Conservation (phyloP, 371 early-diverging fungal species). For the Mortierella sp. region DNA sequence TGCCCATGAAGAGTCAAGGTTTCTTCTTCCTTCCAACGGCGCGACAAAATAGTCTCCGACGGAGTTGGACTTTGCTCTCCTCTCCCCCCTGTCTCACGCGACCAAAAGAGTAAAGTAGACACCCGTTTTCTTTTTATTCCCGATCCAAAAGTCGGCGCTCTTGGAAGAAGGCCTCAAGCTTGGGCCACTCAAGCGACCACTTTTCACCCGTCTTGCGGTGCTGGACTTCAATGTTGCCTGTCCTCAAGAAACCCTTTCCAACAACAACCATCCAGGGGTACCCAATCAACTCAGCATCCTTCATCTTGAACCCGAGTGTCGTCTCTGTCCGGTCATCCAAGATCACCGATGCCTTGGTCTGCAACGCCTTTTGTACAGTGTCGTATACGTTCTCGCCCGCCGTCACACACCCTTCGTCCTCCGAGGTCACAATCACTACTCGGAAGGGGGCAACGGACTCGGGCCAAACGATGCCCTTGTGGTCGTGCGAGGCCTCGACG, state of each 20-base stretch:
- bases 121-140: background rate
- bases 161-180: constrained; percentile 32
- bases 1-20: no score
- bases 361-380: constrained; percentile 43
- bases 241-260: constrained; percentile 71
- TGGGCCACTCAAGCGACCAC: constrained; percentile 45
- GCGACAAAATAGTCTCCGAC: background rate
- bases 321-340: constrained; percentile 74
- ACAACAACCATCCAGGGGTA: constrained; percentile 79
- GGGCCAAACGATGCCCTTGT: constrained; percentile 86
- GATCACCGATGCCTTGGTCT: constrained; percentile 59
- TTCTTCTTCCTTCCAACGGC: no score
- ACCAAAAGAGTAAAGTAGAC: background rate
- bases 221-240: constrained; percentile 74
- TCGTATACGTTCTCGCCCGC: constrained; percentile 67
- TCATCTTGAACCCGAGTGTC: constrained; percentile 80
- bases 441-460: constrained; percentile 81
- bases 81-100: background rate
- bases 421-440: constrained; percentile 65
- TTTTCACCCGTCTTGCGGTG: constrained; percentile 64
- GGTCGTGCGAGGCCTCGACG: constrained; percentile 78
- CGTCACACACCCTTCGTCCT: constrained; percentile 63
- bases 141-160: constrained; percentile 16
- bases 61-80: no score
- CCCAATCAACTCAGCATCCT: constrained; percentile 81